These are phyloP conservation scores for Citrullus amarus DNA, from an alignment of 306 rosid genomes.

Conservation along the genomic window DNA sequence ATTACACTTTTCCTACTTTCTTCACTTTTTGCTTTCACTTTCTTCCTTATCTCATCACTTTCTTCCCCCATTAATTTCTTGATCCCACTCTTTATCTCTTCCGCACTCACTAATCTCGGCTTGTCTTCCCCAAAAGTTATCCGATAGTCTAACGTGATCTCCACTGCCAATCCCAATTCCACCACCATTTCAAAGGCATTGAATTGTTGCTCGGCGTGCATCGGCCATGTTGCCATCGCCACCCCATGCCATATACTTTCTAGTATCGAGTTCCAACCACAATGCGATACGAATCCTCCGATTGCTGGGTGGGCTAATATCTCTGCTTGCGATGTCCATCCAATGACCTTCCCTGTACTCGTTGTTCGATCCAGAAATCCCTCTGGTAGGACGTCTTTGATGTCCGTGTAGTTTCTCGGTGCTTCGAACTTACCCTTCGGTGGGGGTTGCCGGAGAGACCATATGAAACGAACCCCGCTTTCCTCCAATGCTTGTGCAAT, in stretches of 20 bases:
- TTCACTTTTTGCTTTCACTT: conserved; percentile 15
- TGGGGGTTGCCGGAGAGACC: background rate
- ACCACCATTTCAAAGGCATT: conserved; percentile 16
- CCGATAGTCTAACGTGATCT: conserved; percentile 9
- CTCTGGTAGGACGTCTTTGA: background rate
- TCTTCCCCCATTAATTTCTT: conserved; percentile 10
- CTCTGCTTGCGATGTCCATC: conserved; percentile 26
- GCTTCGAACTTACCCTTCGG: background rate
- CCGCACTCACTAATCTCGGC: background rate
- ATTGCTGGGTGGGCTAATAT: conserved; percentile 11
- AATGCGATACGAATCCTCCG: conserved; percentile 28
- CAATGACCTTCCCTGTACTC: conserved; percentile 9
- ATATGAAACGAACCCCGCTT: conserved; percentile 1
- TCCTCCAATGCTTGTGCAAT: conserved; percentile 15
- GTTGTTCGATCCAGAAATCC: conserved; percentile 14
- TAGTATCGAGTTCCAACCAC: conserved; percentile 27
- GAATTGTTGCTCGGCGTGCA: background rate
- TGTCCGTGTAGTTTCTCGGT: conserved; percentile 4
- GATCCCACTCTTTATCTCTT: conserved; percentile 11
- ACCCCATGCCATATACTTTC: conserved; percentile 23
- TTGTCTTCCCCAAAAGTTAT: background rate
- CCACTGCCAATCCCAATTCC: conserved; percentile 23
- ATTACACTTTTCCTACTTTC: conserved; percentile 4
- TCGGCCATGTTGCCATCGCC: background rate
- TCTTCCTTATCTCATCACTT: conserved; percentile 9